A percentile compares a stretch with the other conserved stretches of the same genome.
Evolutionary conservation across 1,139 yeast genomes (phyloP).

Genomic region (Lodderomyces pseudojiufengensis): DNA sequence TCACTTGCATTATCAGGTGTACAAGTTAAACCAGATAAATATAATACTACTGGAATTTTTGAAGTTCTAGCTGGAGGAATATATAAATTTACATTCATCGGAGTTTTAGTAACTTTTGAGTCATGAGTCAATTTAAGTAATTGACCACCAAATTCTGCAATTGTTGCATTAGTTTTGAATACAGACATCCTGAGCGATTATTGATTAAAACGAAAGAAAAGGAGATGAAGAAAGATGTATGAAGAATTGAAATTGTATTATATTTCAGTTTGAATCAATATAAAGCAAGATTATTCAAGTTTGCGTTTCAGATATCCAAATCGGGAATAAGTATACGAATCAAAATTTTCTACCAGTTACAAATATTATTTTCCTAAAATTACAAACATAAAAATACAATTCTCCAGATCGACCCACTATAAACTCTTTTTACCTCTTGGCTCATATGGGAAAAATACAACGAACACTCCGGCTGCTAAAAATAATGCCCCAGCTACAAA

Average conservation of each 20-base stretch:
- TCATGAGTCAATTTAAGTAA: slow-evolving; percentile 72
- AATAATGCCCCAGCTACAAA: slow-evolving; percentile 43
- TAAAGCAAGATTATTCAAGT: too few relatives aligned
- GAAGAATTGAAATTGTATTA: slow-evolving; percentile 1
- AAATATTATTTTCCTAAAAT: slow-evolving; percentile 1
- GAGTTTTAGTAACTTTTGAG: slow-evolving; percentile 60
- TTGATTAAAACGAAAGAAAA: not conserved
- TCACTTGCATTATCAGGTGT: slow-evolving; percentile 94
- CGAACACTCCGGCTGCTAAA: slow-evolving; percentile 31
- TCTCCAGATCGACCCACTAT: not conserved
- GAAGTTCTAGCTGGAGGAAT: slow-evolving; percentile 57
- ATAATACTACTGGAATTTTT: slow-evolving; percentile 68
- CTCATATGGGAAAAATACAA: slow-evolving; percentile 38
- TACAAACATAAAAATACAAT: not conserved
- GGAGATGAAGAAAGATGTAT: slow-evolving; percentile 1
- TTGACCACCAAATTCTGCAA: slow-evolving; percentile 71
- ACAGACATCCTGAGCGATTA: slow-evolving; percentile 44
- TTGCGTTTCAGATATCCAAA: not conserved
- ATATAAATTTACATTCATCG: slow-evolving; percentile 81
- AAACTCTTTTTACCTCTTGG: slow-evolving; percentile 23
- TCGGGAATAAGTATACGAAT: too few relatives aligned
- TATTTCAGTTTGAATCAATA: not conserved
- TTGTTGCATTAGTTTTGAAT: slow-evolving; percentile 53
- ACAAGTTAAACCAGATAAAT: slow-evolving; percentile 88
- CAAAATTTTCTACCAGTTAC: not conserved